Base-by-base conservation (phyloP, 2,329 filamentous ascomycete species). In the Fusarium sp. region DNA sequence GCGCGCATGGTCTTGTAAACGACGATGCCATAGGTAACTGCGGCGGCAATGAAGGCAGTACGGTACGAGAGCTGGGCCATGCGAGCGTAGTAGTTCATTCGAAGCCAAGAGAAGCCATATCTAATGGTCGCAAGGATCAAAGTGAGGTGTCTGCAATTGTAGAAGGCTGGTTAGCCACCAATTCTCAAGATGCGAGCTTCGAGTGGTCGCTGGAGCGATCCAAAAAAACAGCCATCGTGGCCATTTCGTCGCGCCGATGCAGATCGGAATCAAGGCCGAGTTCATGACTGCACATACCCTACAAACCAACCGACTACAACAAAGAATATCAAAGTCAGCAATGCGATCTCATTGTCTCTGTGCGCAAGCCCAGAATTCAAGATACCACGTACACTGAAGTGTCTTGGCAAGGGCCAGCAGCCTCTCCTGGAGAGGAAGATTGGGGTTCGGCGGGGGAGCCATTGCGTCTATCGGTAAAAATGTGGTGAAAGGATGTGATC, bases 1-100 rank as follows among this genome's bases (percentile, higher is more conserved):
- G 93, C 92, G 67, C 93, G 88, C 82, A 93, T 92, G 55, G 92
- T 93, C 86, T 99, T 99, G 84, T 97, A 98, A 61, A 99, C 94
- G 45, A 99, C 95, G 67, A 99, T 98, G 66, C 95, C 94, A 77
- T 99, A 99, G 10, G 95, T 98, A 45, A 88, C 86, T 43, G 93
- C 92, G 6, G 95, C 95, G 3, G 93, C 89, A 69, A 97, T 68
- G 76, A 99, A 99, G 54, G 93, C 91, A 50, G 89, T 86, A 71
- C 95, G 93, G 81, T 99, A 99, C 53, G 90, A 90, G 76, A 95
- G 88, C 67, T 86, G 83, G 43, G 94, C 93, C 82, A 87, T 87
- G 73, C 85, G 79, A 54, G 88, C 88, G 75, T 90, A 90, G 76
- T 87, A 93, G 83, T 96, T 96, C 83, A 98, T 90, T 72, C 90